phyloP scores from a whole-genome alignment of 306 rosid species.

The Lagenaria siceraria region DNA sequence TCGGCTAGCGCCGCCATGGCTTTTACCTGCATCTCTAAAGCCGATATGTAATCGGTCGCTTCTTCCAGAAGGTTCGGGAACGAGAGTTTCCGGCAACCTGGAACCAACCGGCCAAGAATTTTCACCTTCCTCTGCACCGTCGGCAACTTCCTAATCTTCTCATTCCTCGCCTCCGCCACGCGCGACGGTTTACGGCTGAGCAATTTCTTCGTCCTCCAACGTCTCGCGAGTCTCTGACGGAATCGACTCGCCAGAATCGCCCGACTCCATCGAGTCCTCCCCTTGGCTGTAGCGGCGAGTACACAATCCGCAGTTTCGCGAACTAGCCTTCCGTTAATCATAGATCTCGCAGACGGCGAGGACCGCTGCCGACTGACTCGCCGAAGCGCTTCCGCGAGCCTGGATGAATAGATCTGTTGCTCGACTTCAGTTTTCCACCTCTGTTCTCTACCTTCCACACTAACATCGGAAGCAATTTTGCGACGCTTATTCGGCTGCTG shows the following conservation, averaged over 20 bases:
- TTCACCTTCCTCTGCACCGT: conserved; percentile 45
- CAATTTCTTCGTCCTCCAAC: conserved; percentile 27
- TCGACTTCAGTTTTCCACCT: conserved; percentile 59
- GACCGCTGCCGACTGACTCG: conserved; percentile 23
- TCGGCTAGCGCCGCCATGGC: conserved; percentile 64
- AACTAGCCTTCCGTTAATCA: conserved; percentile 13
- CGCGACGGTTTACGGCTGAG: conserved; percentile 19
- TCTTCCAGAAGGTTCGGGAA: conserved; percentile 81
- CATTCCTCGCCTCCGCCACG: conserved; percentile 14
- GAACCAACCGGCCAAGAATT: conserved; percentile 60
- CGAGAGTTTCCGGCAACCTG: conserved; percentile 73
- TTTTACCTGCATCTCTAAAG: conserved; percentile 87
- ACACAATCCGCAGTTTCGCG: conserved; percentile 58
- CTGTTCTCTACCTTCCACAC: not conserved
- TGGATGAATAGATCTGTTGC: conserved; percentile 62
- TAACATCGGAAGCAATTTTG: conserved; percentile 14
- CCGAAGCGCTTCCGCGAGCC: conserved; percentile 49
- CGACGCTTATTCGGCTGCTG: conserved; percentile 27
- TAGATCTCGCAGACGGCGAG: conserved; percentile 3
- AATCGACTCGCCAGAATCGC: conserved; percentile 56
- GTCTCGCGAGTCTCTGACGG: conserved; percentile 18
- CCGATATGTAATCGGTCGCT: conserved; percentile 69
- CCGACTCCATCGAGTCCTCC: conserved; percentile 84
- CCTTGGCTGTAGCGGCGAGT: conserved; percentile 58
- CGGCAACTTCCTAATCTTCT: conserved; percentile 22